phyloP scores from a whole-genome alignment of 805 yeast species.

The Saturnispora kantuleensis region DNA sequence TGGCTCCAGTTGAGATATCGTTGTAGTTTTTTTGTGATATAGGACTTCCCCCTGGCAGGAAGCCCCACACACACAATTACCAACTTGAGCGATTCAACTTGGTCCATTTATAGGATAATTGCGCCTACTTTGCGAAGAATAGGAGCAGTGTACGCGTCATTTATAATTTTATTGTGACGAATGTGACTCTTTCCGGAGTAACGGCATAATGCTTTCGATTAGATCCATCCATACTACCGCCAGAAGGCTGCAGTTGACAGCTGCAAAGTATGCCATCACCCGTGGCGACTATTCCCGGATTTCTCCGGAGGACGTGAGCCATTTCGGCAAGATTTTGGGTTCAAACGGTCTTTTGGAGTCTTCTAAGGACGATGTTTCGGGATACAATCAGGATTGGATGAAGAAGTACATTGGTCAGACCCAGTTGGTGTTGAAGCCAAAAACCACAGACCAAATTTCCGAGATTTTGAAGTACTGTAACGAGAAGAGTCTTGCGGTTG shows the following conservation, averaged over 20 bases:
- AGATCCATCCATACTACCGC: slow-evolving; percentile 1
- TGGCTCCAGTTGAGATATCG: slow-evolving; percentile 51
- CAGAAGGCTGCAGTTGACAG: slow-evolving; percentile 8
- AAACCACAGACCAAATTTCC: slow-evolving; percentile 66
- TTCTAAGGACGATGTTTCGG: slow-evolving; percentile 46
- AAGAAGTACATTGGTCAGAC: slow-evolving; percentile 87
- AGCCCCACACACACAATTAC: slow-evolving; percentile 66
- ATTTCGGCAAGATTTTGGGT: slow-evolving; percentile 51
- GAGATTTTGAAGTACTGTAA: slow-evolving; percentile 73
- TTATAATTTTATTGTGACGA: not conserved
- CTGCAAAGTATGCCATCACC: slow-evolving; percentile 11
- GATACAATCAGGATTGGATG: slow-evolving; percentile 90
- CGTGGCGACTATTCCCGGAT: slow-evolving; percentile 25
- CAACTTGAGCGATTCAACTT: slow-evolving; percentile 32
- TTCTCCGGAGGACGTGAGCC: slow-evolving; percentile 44
- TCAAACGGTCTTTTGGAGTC: slow-evolving; percentile 42
- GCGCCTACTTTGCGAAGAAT: too few relatives aligned
- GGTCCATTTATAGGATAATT: slow-evolving; percentile 3
- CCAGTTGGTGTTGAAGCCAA: slow-evolving; percentile 70
- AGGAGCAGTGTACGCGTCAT: not conserved
- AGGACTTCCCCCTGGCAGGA: slow-evolving; percentile 72
- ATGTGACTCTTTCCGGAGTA: slow-evolving; percentile 9
- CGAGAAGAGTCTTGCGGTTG: slow-evolving; percentile 67
- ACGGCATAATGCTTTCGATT: slow-evolving; percentile 4
- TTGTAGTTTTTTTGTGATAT: slow-evolving; percentile 55